A percentile compares a stretch with the other conserved stretches of the same genome.
Evolutionary conservation across 2,329 filamentous ascomycete genomes (phyloP).

Genomic region (Trichoderma sp.): DNA sequence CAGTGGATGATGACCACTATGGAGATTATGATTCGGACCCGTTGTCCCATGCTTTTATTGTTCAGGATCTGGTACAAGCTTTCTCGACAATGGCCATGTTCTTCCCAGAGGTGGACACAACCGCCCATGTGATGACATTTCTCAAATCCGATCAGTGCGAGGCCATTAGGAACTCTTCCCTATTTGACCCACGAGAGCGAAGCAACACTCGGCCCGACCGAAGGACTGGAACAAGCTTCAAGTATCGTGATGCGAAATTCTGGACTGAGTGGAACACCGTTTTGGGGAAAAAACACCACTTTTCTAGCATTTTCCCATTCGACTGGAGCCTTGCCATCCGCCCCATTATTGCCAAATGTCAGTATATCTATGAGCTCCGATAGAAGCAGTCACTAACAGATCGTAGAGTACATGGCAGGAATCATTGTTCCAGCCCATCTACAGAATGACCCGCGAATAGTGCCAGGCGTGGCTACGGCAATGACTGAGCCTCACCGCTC

Average conservation of each 20-base stretch:
- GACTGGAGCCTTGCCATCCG: conserved; percentile 30
- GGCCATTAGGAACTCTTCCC: conserved; percentile 20
- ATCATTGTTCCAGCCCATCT: conserved; percentile 25
- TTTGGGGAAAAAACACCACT: conserved; percentile 19
- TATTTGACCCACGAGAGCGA: conserved; percentile 26
- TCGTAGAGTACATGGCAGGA: conserved; percentile 28
- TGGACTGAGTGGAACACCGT: conserved; percentile 27
- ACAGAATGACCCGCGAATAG: conserved; percentile 23
- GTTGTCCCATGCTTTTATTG: conserved; percentile 29
- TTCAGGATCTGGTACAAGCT: conserved; percentile 27
- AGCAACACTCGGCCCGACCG: conserved; percentile 25
- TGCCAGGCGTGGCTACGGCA: conserved; percentile 25
- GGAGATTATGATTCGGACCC: conserved; percentile 21
- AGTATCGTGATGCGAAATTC: conserved; percentile 25
- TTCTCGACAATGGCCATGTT: conserved; percentile 30
- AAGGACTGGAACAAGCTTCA: conserved; percentile 26
- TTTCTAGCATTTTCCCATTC: conserved; percentile 26
- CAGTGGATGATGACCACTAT: conserved; percentile 22
- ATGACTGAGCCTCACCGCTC: conserved; percentile 29
- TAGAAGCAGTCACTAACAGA: conserved; percentile 11
- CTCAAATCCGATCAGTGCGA: conserved; percentile 22
- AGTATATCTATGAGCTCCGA: conserved; percentile 6
- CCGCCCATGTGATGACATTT: conserved; percentile 23
- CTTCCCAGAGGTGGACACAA: conserved; percentile 22
- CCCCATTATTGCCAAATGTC: conserved; percentile 25